Conservation (phyloP, 2,329 filamentous ascomycete genomes). For the Phialophora macrospora region DNA sequence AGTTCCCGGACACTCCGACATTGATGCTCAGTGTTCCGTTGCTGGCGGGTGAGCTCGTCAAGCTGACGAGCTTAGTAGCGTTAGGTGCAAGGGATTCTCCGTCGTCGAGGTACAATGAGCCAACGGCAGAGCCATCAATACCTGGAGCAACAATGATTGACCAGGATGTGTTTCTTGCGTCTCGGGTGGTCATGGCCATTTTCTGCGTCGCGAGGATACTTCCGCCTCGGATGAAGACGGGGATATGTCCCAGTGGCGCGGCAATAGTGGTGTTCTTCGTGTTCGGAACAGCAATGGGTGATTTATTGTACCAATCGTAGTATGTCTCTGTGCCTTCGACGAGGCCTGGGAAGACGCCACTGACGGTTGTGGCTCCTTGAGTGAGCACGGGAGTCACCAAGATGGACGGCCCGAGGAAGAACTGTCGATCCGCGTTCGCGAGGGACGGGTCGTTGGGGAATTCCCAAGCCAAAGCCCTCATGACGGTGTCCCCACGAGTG, state of each 20-base stretch:
- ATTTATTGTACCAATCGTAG: slow-evolving; percentile 81
- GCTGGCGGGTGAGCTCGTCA: slow-evolving; percentile 41
- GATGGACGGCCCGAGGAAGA: slow-evolving; percentile 69
- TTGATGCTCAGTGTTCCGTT: slow-evolving; percentile 50
- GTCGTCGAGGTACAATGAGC: slow-evolving; percentile 74
- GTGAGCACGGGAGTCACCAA: slow-evolving; percentile 70
- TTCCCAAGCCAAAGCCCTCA: slow-evolving; percentile 73
- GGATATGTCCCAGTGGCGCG: slow-evolving; percentile 70
- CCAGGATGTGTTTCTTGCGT: slow-evolving; percentile 68
- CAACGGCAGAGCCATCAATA: slow-evolving; percentile 60
- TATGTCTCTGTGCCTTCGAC: slow-evolving; percentile 60
- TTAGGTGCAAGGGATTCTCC: slow-evolving; percentile 68
- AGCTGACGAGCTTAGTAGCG: slow-evolving; percentile 58
- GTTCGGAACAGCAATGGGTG: slow-evolving; percentile 58
- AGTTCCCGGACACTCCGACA: slow-evolving; percentile 58
- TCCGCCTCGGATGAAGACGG: slow-evolving; percentile 72
- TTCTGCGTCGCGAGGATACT: slow-evolving; percentile 70
- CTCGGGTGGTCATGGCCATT: slow-evolving; percentile 68
- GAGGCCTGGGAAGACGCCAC: slow-evolving; percentile 72
- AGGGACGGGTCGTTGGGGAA: slow-evolving; percentile 73
- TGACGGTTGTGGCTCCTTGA: slow-evolving; percentile 64
- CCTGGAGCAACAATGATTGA: slow-evolving; percentile 67
- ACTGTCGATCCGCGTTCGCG: slow-evolving; percentile 70
- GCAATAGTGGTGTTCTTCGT: slow-evolving; percentile 61
- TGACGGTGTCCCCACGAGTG: slow-evolving; percentile 68